Conservation (phyloP, 1,284 basidiomycete genomes). For the Papiliotrema flavescens region DNA sequence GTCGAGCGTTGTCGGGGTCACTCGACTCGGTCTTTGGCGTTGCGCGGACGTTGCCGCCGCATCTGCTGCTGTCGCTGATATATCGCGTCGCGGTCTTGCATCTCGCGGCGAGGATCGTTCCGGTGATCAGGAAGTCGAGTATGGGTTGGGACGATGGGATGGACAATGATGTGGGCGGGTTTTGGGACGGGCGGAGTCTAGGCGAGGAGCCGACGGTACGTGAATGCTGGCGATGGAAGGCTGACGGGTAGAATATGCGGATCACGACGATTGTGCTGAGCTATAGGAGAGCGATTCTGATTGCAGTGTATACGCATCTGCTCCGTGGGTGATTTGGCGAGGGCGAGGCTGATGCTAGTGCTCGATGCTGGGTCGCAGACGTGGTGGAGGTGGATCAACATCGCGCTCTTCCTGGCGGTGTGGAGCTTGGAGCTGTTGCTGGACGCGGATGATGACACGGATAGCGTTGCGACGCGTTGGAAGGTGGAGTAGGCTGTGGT, state of each 20-base stretch:
- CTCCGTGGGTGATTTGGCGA: constrained; percentile 32
- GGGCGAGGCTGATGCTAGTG: constrained; percentile 22
- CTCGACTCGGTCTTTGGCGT: constrained; percentile 35
- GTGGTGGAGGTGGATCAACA: constrained; percentile 51
- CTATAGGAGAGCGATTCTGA: constrained; percentile 48
- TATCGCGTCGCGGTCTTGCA: constrained; percentile 82
- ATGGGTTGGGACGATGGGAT: constrained; percentile 44
- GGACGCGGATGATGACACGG: constrained; percentile 48
- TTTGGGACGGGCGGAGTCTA: constrained; percentile 46
- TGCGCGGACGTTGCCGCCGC: constrained; percentile 40
- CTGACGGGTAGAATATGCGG: constrained; percentile 38
- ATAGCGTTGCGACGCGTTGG: constrained; percentile 38
- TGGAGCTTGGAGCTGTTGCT: constrained; percentile 48
- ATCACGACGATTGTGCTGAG: constrained; percentile 46
- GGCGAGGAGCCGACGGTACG: constrained; percentile 46
- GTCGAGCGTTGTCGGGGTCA: constrained; percentile 22
- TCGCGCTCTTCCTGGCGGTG: constrained; percentile 46
- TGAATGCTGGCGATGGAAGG: not conserved
- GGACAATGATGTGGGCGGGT: constrained; percentile 18
- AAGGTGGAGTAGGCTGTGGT: constrained; percentile 48
- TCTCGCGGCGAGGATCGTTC: constrained; percentile 72
- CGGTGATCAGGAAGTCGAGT: constrained; percentile 59
- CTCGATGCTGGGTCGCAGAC: constrained; percentile 49
- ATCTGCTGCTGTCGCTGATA: constrained; percentile 66
- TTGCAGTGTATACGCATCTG: constrained; percentile 50